Conservation (phyloP, 768 basidiomycete genomes). For the Cytidiella melzeri region DNA sequence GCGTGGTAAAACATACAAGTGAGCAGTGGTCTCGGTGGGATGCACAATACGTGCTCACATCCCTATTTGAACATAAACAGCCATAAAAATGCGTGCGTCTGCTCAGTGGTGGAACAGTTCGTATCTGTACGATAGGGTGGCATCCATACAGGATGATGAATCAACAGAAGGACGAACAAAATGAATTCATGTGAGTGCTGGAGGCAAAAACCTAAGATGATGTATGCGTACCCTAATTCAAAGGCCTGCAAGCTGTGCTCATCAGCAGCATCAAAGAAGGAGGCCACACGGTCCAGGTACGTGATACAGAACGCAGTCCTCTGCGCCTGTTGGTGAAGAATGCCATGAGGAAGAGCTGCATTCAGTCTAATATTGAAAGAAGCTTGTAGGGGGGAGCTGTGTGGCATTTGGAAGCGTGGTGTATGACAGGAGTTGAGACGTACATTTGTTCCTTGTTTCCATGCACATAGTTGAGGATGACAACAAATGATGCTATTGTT, state of each 20-base stretch:
- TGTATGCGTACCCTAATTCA: conserved; percentile 56
- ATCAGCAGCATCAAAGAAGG: conserved; percentile 61
- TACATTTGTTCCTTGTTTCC: conserved; percentile 52
- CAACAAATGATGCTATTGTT: conserved; percentile 55
- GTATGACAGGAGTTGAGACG: conserved; percentile 18
- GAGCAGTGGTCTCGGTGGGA: neutral
- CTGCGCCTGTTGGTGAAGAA: conserved; percentile 46
- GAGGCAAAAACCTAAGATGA: conserved; percentile 2
- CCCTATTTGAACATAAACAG: conserved; percentile 52
- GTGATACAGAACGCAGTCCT: conserved; percentile 61
- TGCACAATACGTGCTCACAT: conserved; percentile 42
- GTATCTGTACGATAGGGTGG: conserved; percentile 58
- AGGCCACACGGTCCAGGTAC: conserved; percentile 68
- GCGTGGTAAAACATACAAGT: neutral
- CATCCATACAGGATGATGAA: too few species aligned
- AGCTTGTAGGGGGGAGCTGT: neutral
- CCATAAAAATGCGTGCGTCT: conserved; percentile 49
- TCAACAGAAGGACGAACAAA: too few species aligned
- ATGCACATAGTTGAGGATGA: conserved; percentile 69
- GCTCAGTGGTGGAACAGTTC: conserved; percentile 59
- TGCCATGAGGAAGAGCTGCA: conserved; percentile 30
- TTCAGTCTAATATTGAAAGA: neutral
- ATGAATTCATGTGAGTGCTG: too few species aligned
- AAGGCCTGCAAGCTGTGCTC: conserved; percentile 64
- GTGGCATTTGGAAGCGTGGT: neutral